Conservation (phyloP, 2,329 filamentous ascomycete species). For the Sarocladium brachiariae region DNA sequence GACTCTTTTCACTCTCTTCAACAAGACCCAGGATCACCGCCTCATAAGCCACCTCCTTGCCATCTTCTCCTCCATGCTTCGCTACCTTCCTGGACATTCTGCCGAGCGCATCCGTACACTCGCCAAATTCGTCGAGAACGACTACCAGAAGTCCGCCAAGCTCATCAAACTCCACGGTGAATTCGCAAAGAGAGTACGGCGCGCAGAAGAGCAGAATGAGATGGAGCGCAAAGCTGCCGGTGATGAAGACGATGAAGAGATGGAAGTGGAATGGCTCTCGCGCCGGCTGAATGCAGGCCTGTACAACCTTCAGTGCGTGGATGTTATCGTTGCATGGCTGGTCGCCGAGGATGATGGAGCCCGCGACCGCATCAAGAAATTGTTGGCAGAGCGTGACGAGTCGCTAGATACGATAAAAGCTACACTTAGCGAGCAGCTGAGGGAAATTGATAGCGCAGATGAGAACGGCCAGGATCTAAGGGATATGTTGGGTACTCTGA, state of each 20-base stretch:
- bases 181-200: slow-evolving; percentile 59
- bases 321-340: slow-evolving; percentile 84
- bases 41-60: slow-evolving; percentile 74
- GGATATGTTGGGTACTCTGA: slow-evolving; percentile 48
- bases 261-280: slow-evolving; percentile 66
- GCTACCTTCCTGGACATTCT: slow-evolving; percentile 70
- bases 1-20: slow-evolving; percentile 78
- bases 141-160: slow-evolving; percentile 77
- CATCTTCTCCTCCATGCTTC: slow-evolving; percentile 77
- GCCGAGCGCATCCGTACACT: slow-evolving; percentile 73
- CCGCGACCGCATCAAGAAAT: slow-evolving; percentile 51
- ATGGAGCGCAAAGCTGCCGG: slow-evolving; percentile 12
- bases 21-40: slow-evolving; percentile 67
- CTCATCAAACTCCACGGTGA: slow-evolving; percentile 65
- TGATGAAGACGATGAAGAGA: slow-evolving; percentile 35
- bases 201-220: slow-evolving; percentile 41
- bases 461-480: slow-evolving; percentile 50
- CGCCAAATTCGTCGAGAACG: slow-evolving; percentile 92
- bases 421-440: slow-evolving; percentile 56
- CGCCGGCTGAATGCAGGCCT: slow-evolving; percentile 76
- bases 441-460: slow-evolving; percentile 47
- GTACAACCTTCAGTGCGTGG: slow-evolving; percentile 74
- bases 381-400: slow-evolving; percentile 64
- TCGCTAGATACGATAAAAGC: slow-evolving; percentile 53
- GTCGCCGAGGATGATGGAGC: slow-evolving; percentile 81